These are phyloP conservation scores for Fraxinus greggii DNA, from an alignment of 305 asterid species.

Conservation along the genomic window DNA sequence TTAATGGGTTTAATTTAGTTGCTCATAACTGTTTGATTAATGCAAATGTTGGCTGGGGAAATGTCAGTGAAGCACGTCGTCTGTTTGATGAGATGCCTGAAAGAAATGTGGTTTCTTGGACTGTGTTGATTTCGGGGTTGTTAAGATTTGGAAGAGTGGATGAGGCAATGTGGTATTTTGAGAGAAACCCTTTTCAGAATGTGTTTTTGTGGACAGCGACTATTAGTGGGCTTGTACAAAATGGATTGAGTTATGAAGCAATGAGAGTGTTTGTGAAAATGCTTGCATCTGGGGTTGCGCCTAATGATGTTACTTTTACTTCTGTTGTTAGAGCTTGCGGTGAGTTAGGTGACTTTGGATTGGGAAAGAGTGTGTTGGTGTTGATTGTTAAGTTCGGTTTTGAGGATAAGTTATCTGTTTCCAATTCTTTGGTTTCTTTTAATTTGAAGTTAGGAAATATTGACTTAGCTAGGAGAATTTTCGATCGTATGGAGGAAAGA, in stretches of 20 bases:
- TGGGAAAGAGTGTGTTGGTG: slow-evolving; percentile 59
- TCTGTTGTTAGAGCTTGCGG: slow-evolving; percentile 56
- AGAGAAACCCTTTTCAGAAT: slow-evolving; percentile 45
- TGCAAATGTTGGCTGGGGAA: slow-evolving; percentile 57
- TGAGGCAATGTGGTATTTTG: slow-evolving; percentile 61
- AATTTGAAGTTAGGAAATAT: slow-evolving; percentile 46
- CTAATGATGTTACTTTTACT: slow-evolving; percentile 71
- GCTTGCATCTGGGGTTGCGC: slow-evolving; percentile 51
- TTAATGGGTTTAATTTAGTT: slow-evolving; percentile 63
- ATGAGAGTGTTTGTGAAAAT: slow-evolving; percentile 48
- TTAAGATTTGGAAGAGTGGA: slow-evolving; percentile 52
- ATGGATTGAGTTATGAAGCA: slow-evolving; percentile 49
- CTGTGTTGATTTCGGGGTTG: slow-evolving; percentile 65
- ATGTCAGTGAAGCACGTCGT: slow-evolving; percentile 39
- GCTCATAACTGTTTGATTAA: slow-evolving; percentile 68
- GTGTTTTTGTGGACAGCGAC: slow-evolving; percentile 70
- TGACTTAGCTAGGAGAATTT: slow-evolving; percentile 50
- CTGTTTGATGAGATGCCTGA: slow-evolving; percentile 88
- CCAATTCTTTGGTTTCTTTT: slow-evolving; percentile 62
- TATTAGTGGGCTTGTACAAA: slow-evolving; percentile 66
- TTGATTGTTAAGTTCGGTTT: slow-evolving; percentile 58
- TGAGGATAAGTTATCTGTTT: slow-evolving; percentile 48
- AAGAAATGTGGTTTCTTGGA: slow-evolving; percentile 78
- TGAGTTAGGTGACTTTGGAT: slow-evolving; percentile 44
- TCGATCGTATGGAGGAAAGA: slow-evolving; percentile 51